A percentile compares a stretch with the other conserved stretches of the same genome.
Evolutionary conservation across 352 stramenopile genomes (phyloP).

Genomic region (Phytopythium delawarense): DNA sequence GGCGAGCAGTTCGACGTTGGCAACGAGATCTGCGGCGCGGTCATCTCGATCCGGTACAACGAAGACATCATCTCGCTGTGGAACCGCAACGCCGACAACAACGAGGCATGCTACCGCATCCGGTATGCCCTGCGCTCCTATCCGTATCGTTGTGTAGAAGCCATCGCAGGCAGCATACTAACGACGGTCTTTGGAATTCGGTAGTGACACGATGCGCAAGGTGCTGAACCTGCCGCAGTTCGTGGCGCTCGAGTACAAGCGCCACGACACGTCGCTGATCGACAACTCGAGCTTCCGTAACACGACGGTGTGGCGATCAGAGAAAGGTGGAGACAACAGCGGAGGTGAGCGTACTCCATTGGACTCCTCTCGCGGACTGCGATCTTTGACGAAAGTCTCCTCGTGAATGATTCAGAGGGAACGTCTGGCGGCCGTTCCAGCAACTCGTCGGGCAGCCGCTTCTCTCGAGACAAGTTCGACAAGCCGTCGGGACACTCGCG

Average conservation of each 20-base stretch:
- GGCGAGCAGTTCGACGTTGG: constrained; percentile 94
- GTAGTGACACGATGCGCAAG: constrained; percentile 85
- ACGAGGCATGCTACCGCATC: constrained; percentile 82
- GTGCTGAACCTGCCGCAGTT: constrained; percentile 90
- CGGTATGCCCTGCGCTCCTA: constrained; percentile 27
- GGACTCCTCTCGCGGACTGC: neutral
- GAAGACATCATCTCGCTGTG: constrained; percentile 94
- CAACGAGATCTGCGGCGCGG: constrained; percentile 90
- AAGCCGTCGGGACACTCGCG: constrained; percentile 34
- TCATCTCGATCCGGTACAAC: constrained; percentile 90
- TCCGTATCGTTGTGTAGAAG: neutral
- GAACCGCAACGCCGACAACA: constrained; percentile 93
- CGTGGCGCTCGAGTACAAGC: constrained; percentile 91
- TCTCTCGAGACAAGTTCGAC: constrained; percentile 52
- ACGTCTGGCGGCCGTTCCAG: constrained; percentile 7
- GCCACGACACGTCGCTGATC: constrained; percentile 82
- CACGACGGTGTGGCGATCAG: constrained; percentile 73
- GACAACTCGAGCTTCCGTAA: constrained; percentile 81
- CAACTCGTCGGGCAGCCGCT: constrained; percentile 29
- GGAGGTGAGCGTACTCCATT: constrained; percentile 6
- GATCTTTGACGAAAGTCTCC: neutral
- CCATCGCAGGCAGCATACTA: neutral
- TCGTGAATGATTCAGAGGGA: neutral
- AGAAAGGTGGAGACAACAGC: constrained; percentile 37
- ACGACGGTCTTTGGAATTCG: neutral